Base-by-base conservation (phyloP, 805 yeast genomes). In the Hanseniaspora osmophila region DNA sequence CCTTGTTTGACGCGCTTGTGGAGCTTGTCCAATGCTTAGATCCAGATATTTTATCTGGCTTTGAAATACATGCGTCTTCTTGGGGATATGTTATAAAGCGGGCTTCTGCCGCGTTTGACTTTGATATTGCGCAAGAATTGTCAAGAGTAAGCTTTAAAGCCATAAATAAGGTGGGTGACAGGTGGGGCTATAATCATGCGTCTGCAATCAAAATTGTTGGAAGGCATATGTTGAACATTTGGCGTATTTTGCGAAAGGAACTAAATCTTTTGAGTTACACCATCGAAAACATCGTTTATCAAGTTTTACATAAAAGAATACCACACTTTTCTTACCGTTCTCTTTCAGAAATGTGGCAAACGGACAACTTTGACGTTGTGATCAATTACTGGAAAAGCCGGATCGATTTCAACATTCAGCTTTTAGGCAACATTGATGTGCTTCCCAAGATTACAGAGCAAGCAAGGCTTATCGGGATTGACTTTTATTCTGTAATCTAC, bases 71-170 rank as follows among this genome's bases (percentile, higher is more conserved):
- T 50, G 64, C 78, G 0, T 54, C 73, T 0, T 84, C 96, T 0
- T 90, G 97, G 97, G 97, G 98, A 0, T 92, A 84, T 54, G 44
- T 88, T 0, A 69, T 84, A 22, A 92, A 84, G 44, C 60, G 98
- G 41, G 70, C 74, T 46, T 58, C 66, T 15, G 49, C 47, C 0
- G 61, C 56, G 1, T 69, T 69, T 53, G 73, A 72, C 2, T 61
- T 71, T 11, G 81, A 84, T 51, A 51, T 86, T 3, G 58, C 73
- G n/a, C 64, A 68, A 0, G 72, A 75, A 39, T 57, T 87, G 1
- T 76, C 95, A 1, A 64, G 95, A 46, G 80, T 80, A 0, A 61
- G 56, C 1, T 53, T 48, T 19, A 71, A 72, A 38, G 65, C 70
- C 32, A 67, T 67, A 37, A 77, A 75, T 32, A 80, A 73, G 53